Conservation (phyloP, 2,329 filamentous ascomycete species). For the Colletotrichum sp. region DNA sequence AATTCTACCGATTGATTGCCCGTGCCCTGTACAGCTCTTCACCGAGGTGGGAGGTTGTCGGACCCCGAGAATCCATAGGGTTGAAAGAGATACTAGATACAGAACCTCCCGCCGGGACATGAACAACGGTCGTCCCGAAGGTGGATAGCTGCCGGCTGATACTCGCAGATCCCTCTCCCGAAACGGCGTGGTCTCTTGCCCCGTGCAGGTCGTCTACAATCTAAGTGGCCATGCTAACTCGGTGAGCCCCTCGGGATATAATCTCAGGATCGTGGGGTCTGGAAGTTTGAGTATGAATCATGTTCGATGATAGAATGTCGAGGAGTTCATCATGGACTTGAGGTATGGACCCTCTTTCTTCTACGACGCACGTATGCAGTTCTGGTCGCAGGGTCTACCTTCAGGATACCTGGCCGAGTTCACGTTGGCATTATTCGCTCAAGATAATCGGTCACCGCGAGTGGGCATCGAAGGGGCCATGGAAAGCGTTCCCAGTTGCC, state of each 20-base stretch:
- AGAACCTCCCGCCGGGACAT: background rate
- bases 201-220: background rate
- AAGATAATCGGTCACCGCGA: background rate
- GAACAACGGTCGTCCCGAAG: background rate
- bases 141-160: background rate
- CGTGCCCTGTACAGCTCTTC: background rate
- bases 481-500: background rate
- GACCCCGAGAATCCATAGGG: background rate
- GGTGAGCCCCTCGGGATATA: background rate
- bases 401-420: background rate
- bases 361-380: background rate
- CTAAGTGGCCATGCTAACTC: background rate
- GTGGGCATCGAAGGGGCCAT: background rate
- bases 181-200: background rate
- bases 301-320: background rate
- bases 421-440: background rate
- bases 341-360: background rate
- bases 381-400: background rate
- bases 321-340: background rate
- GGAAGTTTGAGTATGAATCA: background rate
- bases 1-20: background rate
- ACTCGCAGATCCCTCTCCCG: background rate
- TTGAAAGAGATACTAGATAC: background rate
- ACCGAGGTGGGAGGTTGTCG: background rate
- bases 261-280: background rate